Base-by-base conservation (phyloP, 345 rosid species). In the Populus tremula region DNA sequence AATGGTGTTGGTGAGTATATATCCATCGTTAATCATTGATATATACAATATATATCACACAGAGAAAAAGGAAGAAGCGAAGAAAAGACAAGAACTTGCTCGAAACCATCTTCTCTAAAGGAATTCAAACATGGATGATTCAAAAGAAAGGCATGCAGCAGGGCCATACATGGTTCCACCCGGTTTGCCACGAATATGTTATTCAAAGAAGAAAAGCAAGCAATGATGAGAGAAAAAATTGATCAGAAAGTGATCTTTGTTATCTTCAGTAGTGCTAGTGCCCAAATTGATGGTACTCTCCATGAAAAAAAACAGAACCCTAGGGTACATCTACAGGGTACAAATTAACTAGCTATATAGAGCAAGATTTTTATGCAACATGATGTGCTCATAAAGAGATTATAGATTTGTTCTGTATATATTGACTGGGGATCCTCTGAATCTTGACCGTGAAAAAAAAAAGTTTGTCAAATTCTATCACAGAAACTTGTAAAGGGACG, bases 61-160 rank as follows among this genome's bases (percentile, higher is more conserved):
- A 29, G n/a, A 53, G 45, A 29, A 4, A 43, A 17, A 0, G 56
- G 11, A 41, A 10, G 45, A 41, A 2, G 45, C 45, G 53, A 31
- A 45, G 49, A 53, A 62, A 56, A 61, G 69, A 74, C 70, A 78
- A 71, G 70, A 67, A 53, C 29, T 66, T 54, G 69, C 54, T 78
- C 77, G 67, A 78, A 54, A 25, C 31, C 39, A 21, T 5, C 1
- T 54, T 49, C 29, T 20, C 62, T 29, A 39, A 17, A 31, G 8
- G 38, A n/a, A 62, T 29, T 43, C 33, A 29, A 27, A 65, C 25
- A 64, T 45, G 43, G 47, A 72, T 50, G 59, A 39, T 53, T 53
- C 53, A 53, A 27, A 71, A 72, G 67, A 36, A 50, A 36, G 63
- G 63, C 63, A 56, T 56, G 27, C 63, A 35, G 21, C 36, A 65